Base-by-base conservation (phyloP, 1,284 basidiomycete species). In the Uromyces viciae-fabae region DNA sequence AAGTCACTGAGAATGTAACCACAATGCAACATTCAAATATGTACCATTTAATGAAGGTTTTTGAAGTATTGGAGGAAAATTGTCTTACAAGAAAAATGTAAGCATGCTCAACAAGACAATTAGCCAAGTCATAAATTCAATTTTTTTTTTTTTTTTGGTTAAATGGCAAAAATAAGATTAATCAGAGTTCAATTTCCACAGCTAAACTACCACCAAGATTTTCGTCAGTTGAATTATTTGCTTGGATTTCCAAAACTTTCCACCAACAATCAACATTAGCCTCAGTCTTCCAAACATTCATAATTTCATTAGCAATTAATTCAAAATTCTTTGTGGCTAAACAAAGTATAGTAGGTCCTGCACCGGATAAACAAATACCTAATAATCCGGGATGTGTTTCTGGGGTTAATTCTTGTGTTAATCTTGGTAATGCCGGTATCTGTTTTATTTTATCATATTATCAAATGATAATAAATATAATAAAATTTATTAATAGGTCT, bases 361-460 rank as follows among this genome's bases (percentile, higher is more conserved):
- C 97, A 9, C 97, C 97, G 0, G 95, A 98, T 40, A 99, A 90
- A 86, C 97, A 99, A 83, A 99, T 98, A 7, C 97, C 97, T 25
- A 99, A 89, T 3, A 99, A 88, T 15, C 97, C 97, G 0, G 94
- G 93, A 87, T 99, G 95, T 0, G 92, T 91, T 19, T 89, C 85
- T 7, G 95, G 95, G 0, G 94, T 97, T 78, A 99, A 92, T 22
- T 89, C 89, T 38, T 92, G 92, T 17, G 96, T 93, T 66, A 98
- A 94, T 85, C 93, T 92, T 15, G 94, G 92, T 19, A 98, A 89
- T 42, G 96, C 97, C 58, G 97, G 97, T 82, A 99, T 98, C 94
- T 97, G 85, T 3, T n/a, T n/a, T n/a, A n/a, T n/a, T n/a, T n/a
- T n/a, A n/a, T n/a, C n/a, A n/a, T n/a, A n/a, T n/a, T n/a, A n/a